Base-by-base conservation (phyloP, 352 stramenopile species). In the Globisporangium canariense region DNA sequence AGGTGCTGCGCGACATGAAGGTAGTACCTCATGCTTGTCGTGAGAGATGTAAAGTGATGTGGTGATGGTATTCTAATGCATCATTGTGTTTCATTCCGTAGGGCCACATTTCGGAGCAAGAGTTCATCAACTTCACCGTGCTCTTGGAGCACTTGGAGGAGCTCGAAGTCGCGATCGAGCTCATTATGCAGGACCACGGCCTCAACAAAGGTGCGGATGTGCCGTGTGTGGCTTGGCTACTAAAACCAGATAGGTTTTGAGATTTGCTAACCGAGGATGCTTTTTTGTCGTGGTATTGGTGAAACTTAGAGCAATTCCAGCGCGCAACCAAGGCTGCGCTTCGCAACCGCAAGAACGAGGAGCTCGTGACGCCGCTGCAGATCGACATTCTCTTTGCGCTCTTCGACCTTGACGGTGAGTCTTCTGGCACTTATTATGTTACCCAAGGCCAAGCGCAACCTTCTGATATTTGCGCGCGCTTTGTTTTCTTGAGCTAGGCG, bases 321-420 rank as follows among this genome's bases (percentile, higher is more conserved):
- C 85, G 87, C 9, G 87, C 83, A 16, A 88, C 79, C 25, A 81
- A 79, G 14, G 87, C 87, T 28, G 85, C 82, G 47, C 65, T 91
- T 34, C 74, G 74, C 55, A 76, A 75, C 36, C 78, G 77, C 57
- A 89, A 86, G 66, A 65, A 75, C n/a, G 75, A 76, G 14, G 78
- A 86, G 51, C 55, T 86, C 3, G 71, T 96, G 34, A 93, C 88
- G 20, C 75, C 83, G 41, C 67, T 94, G 46, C 86, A 94, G 66
- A 85, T 96, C 60, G 88, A 96, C 55, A 91, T 96, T 52, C 67
- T 96, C 1, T 96, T 96, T 55, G 73, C 79, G 7, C 74, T 96
- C 8, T 96, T 96, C 58, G 88, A 96, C 59, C 56, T 83, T 6
- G 75, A 94, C 58, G 84, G 87, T 95, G 56, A 10, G 64, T 46